Conservation (phyloP, 1,284 basidiomycete species). For the Moesziomyces globuligerus region DNA sequence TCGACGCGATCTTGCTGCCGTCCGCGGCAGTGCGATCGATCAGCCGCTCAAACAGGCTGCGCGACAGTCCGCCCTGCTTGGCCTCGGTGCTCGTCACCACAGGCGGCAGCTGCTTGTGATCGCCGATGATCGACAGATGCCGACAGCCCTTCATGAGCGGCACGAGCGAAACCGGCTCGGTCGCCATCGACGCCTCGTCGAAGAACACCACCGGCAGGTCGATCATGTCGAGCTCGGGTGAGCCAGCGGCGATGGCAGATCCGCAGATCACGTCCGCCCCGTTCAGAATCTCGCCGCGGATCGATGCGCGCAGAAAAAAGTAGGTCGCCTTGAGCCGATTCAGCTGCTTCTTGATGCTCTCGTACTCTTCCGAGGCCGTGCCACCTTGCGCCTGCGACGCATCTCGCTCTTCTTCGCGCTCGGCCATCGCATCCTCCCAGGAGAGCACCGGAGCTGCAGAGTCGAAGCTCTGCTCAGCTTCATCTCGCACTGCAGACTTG, state of each 20-base stretch:
- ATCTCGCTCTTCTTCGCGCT: slow-evolving; percentile 22
- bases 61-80: slow-evolving; percentile 77
- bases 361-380: slow-evolving; percentile 31
- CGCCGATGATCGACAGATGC: slow-evolving; percentile 89
- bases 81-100: slow-evolving; percentile 73
- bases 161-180: slow-evolving; percentile 74
- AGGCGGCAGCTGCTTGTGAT: slow-evolving; percentile 95
- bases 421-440: slow-evolving; percentile 42
- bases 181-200: slow-evolving; percentile 95
- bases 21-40: slow-evolving; percentile 68
- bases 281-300: slow-evolving; percentile 66
- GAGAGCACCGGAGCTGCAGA: slow-evolving; percentile 6
- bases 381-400: slow-evolving; percentile 15
- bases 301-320: slow-evolving; percentile 59
- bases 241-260: slow-evolving; percentile 61
- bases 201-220: slow-evolving; percentile 94
- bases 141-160: slow-evolving; percentile 72
- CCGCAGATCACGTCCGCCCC: slow-evolving; percentile 68
- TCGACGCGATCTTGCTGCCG: slow-evolving; percentile 30
- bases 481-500: slow-evolving; percentile 60
- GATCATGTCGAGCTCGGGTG: slow-evolving; percentile 69
- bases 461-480: slow-evolving; percentile 26
- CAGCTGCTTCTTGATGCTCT: slow-evolving; percentile 48
- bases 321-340: slow-evolving; percentile 52
- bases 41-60: slow-evolving; percentile 87